Evolutionary conservation across 352 stramenopile species (phyloP), one percentile per base, ranked within the genome.

Genomic region (Sclerospora graminicola): DNA sequence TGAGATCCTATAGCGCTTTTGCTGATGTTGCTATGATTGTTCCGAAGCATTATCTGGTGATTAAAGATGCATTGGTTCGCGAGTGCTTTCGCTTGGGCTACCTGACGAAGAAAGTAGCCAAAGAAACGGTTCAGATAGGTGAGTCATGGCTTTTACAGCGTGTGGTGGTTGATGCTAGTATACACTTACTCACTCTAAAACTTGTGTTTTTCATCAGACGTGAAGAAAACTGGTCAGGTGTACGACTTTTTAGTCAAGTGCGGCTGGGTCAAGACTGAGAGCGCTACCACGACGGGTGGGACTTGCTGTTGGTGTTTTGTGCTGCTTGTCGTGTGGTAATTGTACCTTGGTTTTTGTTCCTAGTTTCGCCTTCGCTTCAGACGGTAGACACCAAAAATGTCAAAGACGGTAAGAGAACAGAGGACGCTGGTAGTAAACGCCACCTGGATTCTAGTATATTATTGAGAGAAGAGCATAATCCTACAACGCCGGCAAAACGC

Each of bases 41-140:
- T 34, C 9, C 43, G 21, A 41, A 89, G 61, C 84, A 96, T 56
- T 98, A 98, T 65, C 57, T 97, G 35, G 78, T 97, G 45, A 94
- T 97, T 43, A 98, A 98, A 61, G 94, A 94, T 27, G 90, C 82
- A 10, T 53, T 98, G 11, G 85, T 98, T 60, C 81, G 84, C 57
- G 72, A 96, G 67, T 77, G 78, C 63, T 84, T 81, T 53, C 59
- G 72, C 39, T 57, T 89, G 38, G 71, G 82, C 30, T 76, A 91
- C 50, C 41, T 89, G 45, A 78, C 71, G 18, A 72, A 85, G 57
- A 73, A 82, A 38, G 81, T 69, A 34, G 76, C 79, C 15, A 85
- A 83, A 51, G 78, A 91, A 10, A 83, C 96, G 20, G 77, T 97
- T 14, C 94, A 96, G 54, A 91, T 98, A 51, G 81, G 78, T 93